Conservation (phyloP, 108 stramenopile species). For the Cyclotella distinguenda region DNA sequence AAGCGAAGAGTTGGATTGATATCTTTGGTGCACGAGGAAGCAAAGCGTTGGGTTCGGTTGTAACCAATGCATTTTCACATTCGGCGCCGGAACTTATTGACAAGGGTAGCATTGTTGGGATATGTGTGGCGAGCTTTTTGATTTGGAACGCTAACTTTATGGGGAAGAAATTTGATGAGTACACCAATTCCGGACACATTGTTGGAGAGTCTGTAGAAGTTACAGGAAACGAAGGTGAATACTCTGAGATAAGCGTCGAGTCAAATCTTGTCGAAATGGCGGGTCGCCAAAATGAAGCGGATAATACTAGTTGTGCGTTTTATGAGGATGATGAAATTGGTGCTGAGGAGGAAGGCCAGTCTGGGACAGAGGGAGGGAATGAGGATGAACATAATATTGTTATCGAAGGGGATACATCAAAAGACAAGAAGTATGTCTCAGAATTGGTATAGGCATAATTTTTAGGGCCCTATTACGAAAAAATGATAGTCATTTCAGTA, state of each 20-base stretch:
- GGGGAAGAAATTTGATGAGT: constrained; percentile 92
- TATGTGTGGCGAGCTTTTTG: constrained; percentile 86
- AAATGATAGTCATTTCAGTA: too few relatives aligned
- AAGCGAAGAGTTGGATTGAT: constrained; percentile 98
- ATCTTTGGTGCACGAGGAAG: constrained; percentile 95
- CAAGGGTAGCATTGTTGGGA: constrained; percentile 91
- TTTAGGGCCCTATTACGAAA: too few relatives aligned
- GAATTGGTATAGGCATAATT: constrained; percentile 13
- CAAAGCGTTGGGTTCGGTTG: constrained; percentile 93
- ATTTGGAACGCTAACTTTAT: constrained; percentile 94
- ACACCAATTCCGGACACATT: constrained; percentile 87
- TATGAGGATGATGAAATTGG: constrained; percentile 74
- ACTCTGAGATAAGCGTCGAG: constrained; percentile 26
- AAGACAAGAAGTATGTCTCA: constrained; percentile 8
- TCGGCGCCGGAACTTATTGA: constrained; percentile 72
- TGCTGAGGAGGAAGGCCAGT: constrained; percentile 68
- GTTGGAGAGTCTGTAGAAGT: constrained; percentile 75
- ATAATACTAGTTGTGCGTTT: constrained; percentile 82
- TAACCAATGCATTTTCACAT: constrained; percentile 92
- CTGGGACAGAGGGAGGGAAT: constrained; percentile 38
- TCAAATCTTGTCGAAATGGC: constrained; percentile 65
- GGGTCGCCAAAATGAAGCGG: constrained; percentile 58
- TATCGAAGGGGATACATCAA: not conserved
- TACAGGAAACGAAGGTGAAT: constrained; percentile 37
- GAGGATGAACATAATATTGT: constrained; percentile 24